Percentiles rank a stretch among this genome's conserved stretches.
These are phyloP conservation scores for Tuber microsphaerosporum DNA, from an alignment of 495 filamentous ascomycete genomes.

Conservation along the genomic window DNA sequence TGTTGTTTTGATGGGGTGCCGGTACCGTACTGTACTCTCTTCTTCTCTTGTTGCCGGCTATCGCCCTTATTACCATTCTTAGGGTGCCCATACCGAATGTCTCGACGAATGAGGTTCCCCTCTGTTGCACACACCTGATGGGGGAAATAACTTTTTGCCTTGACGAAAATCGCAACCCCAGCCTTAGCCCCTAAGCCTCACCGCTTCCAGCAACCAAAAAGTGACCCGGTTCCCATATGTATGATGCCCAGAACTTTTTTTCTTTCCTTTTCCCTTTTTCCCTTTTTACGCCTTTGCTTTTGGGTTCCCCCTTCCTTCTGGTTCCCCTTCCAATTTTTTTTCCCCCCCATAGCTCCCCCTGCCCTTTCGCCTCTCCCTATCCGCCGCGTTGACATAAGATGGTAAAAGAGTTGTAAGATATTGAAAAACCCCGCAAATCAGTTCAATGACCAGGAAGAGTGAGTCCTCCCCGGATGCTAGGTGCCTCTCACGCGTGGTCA, in stretches of 20 bases:
- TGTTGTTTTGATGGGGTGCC: neutral
- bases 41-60: neutral
- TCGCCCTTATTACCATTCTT: neutral
- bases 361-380: neutral
- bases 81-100: constrained; percentile 1
- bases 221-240: constrained; percentile 5
- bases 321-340: neutral
- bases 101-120: constrained; percentile 4
- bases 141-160: neutral
- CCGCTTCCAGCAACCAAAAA: constrained; percentile 5
- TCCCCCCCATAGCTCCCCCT: neutral
- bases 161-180: constrained; percentile 5
- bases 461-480: constrained; percentile 2
- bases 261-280: constrained; percentile 1
- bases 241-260: constrained; percentile 3
- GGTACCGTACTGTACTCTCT: no score
- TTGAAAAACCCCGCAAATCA: constrained; percentile 3
- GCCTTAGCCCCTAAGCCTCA: constrained; percentile 4
- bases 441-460: constrained; percentile 2
- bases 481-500: constrained; percentile 5
- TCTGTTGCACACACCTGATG: constrained; percentile 5
- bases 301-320: neutral
- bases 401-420: constrained; percentile 3
- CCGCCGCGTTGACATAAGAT: constrained; percentile 4
- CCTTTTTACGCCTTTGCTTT: neutral